A percentile compares a stretch with the other conserved stretches of the same genome.
Conservation (phyloP, 148 eudicot species). For the Simmondsia chinensis region DNA sequence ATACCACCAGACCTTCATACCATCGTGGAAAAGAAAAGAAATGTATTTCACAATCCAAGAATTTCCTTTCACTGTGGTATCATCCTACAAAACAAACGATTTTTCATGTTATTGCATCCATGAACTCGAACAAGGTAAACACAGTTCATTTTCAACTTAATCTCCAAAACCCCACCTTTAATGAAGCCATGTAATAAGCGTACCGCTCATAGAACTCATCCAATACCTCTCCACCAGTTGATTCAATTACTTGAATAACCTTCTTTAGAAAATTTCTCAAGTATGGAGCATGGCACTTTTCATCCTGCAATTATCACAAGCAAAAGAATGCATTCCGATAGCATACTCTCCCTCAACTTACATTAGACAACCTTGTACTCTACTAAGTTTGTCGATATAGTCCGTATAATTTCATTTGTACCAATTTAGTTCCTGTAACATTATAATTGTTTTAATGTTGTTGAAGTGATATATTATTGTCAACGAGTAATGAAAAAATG, state of each 20-base stretch:
- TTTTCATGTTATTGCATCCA: too few relatives aligned
- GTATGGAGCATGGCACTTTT: slow-evolving; percentile 35
- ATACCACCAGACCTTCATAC: slow-evolving; percentile 21
- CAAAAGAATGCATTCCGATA: background rate
- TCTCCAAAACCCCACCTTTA: slow-evolving; percentile 52
- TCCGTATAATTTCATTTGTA: too few relatives aligned
- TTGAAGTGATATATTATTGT: too few relatives aligned
- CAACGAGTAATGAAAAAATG: too few relatives aligned
- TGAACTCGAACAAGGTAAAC: too few relatives aligned
- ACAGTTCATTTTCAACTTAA: too few relatives aligned
- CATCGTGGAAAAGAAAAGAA: slow-evolving; percentile 52
- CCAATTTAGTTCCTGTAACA: too few relatives aligned
- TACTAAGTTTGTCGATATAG: too few relatives aligned
- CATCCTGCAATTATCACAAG: slow-evolving; percentile 41
- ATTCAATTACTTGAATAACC: slow-evolving; percentile 73
- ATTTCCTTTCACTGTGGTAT: slow-evolving; percentile 26
- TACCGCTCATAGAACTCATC: slow-evolving; percentile 73
- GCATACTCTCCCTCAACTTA: too few relatives aligned
- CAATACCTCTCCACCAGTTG: slow-evolving; percentile 43
- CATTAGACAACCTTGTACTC: too few relatives aligned
- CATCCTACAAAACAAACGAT: too few relatives aligned
- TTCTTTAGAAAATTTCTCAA: slow-evolving; percentile 60
- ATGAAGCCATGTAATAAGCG: slow-evolving; percentile 54
- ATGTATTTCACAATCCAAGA: slow-evolving; percentile 53
- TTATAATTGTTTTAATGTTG: too few relatives aligned